A percentile compares a stretch with the other conserved stretches of the same genome.
Conservation (phyloP, 2,329 filamentous ascomycete genomes). For the Cercospora citrullina region DNA sequence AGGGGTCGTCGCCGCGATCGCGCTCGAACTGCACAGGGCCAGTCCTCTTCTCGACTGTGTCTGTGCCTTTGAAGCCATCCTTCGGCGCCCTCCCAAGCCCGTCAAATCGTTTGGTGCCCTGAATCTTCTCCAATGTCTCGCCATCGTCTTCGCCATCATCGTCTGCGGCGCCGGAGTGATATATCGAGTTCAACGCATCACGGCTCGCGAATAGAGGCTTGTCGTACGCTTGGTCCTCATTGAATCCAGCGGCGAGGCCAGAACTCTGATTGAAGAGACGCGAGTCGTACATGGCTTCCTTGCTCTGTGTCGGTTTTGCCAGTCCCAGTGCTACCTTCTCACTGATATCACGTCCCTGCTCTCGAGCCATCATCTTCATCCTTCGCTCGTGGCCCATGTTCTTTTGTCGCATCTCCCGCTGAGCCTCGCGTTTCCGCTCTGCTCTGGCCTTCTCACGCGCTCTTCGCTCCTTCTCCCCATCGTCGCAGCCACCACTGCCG, state of each 20-base stretch:
- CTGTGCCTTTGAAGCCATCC: conserved; percentile 84
- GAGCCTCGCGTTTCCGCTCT: conserved; percentile 77
- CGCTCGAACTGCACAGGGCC: conserved; percentile 97
- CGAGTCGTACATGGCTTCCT: conserved; percentile 96
- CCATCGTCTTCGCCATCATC: conserved; percentile 75
- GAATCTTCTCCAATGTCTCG: conserved; percentile 81
- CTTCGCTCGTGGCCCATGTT: conserved; percentile 93
- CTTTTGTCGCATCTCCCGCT: conserved; percentile 87
- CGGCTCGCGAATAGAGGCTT: conserved; percentile 96
- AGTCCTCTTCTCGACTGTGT: conserved; percentile 78
- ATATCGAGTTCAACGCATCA: conserved; percentile 92
- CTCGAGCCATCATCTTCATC: conserved; percentile 87
- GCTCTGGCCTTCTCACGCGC: conserved; percentile 75
- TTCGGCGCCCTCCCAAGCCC: conserved; percentile 73
- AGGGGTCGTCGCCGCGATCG: conserved; percentile 73
- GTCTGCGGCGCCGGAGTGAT: conserved; percentile 72
- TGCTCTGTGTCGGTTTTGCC: conserved; percentile 88
- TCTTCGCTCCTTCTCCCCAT: conserved; percentile 52
- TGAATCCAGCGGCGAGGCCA: conserved; percentile 85
- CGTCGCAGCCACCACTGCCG: conserved; percentile 55
- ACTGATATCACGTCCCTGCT: conserved; percentile 94
- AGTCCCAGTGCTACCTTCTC: conserved; percentile 94
- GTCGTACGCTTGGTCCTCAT: conserved; percentile 96
- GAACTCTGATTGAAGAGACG: conserved; percentile 91
- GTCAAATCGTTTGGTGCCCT: conserved; percentile 83